Evolutionary conservation across 805 yeast species (phyloP).

Genomic region (Ogataea dorogensis): DNA sequence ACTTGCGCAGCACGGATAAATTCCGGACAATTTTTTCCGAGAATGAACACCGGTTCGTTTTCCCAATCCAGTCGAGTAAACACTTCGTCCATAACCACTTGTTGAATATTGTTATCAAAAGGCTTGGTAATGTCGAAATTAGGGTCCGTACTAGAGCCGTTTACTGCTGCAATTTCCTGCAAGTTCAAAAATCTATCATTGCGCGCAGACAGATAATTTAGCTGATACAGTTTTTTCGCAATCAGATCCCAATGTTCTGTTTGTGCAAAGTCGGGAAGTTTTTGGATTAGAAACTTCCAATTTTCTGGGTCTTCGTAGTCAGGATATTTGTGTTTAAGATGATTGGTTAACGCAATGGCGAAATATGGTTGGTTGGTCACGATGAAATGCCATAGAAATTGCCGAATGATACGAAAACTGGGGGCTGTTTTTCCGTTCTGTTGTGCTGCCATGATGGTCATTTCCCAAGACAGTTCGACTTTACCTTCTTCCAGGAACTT

Average conservation of each 20-base stretch:
- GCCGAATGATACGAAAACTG: conserved; percentile 13
- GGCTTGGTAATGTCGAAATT: conserved; percentile 16
- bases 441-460: conserved; percentile 2
- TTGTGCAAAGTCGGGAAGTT: conserved; percentile 1
- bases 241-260: conserved; percentile 16
- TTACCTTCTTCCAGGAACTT: conserved; percentile 2
- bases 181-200: conserved; percentile 3
- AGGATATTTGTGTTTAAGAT: conserved; percentile 5
- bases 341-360: conserved; percentile 18
- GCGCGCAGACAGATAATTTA: conserved; percentile 3
- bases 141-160: conserved; percentile 3
- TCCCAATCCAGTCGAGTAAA: conserved; percentile 16
- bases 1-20: conserved; percentile 16
- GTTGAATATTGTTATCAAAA: conserved; percentile 14
- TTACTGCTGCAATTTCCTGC: conserved; percentile 8
- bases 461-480: conserved; percentile 15
- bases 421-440: conserved; percentile 6
- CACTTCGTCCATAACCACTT: conserved; percentile 13
- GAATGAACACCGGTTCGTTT: conserved; percentile 10
- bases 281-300: conserved; percentile 9
- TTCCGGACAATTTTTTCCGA: conserved; percentile 8
- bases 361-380: conserved; percentile 12
- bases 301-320: conserved; percentile 11
- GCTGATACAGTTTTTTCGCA: conserved; percentile 16
- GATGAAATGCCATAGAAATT: conserved; percentile 14